These are phyloP conservation scores for Spencermartinsiella europaea DNA, from an alignment of 805 yeast genomes.

Conservation along the genomic window DNA sequence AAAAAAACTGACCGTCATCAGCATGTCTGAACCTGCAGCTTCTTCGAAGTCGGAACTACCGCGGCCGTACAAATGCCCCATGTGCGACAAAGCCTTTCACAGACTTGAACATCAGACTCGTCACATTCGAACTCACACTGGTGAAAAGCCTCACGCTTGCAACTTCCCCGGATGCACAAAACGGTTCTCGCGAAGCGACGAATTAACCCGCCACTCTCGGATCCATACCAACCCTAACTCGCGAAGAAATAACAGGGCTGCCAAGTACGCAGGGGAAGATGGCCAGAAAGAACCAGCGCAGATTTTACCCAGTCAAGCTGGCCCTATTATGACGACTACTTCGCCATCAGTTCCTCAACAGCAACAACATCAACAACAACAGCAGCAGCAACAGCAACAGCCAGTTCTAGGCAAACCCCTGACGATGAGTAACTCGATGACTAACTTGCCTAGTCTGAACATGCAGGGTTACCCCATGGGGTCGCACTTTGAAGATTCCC, in stretches of 20 bases:
- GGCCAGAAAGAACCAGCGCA: conserved; percentile 5
- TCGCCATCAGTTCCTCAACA: conserved; percentile 6
- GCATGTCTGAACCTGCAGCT: no score
- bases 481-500: not conserved
- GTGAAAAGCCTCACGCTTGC: conserved; percentile 87
- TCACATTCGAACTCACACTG: conserved; percentile 89
- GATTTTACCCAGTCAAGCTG: conserved; percentile 3
- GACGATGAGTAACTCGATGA: conserved; percentile 13
- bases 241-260: conserved; percentile 25
- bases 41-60: conserved; percentile 32
- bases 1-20: no score
- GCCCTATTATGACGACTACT: not conserved
- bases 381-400: conserved; percentile 11
- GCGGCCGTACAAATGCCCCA: conserved; percentile 78
- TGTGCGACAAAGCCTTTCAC: conserved; percentile 82
- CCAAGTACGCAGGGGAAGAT: conserved; percentile 10
- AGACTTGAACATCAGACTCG: conserved; percentile 87
- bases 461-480: not conserved
- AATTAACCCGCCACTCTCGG: conserved; percentile 77
- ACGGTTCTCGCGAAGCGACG: conserved; percentile 76
- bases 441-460: conserved; percentile 14
- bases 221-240: conserved; percentile 52
- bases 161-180: conserved; percentile 79
- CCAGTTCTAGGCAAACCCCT: conserved; percentile 4
- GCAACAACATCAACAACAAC: conserved; percentile 13